phyloP scores from a whole-genome alignment of 495 filamentous ascomycete genomes.

The Cercophora sp. region DNA sequence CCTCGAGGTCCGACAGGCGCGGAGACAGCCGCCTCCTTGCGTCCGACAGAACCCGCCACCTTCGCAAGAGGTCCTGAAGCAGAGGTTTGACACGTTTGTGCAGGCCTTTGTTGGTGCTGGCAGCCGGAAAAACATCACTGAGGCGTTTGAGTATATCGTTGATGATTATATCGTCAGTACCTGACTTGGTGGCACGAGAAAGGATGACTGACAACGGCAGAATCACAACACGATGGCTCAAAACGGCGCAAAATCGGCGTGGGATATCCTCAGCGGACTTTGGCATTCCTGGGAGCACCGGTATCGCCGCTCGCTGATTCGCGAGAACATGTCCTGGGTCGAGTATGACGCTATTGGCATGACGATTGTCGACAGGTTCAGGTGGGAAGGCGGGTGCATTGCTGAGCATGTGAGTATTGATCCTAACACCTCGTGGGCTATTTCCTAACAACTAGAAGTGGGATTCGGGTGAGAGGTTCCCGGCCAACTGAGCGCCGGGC shows the following conservation, averaged over 20 bases:
- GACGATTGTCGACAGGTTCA: slow-evolving; percentile 34
- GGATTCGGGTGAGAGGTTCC: background rate
- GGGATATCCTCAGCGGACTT: slow-evolving; percentile 32
- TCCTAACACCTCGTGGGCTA: background rate
- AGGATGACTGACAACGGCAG: slow-evolving; percentile 14
- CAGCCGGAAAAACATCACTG: slow-evolving; percentile 31
- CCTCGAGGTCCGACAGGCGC: background rate
- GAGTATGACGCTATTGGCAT: slow-evolving; percentile 27
- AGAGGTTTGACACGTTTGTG: slow-evolving; percentile 30
- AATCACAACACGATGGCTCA: slow-evolving; percentile 38
- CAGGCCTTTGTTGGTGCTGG: slow-evolving; percentile 29
- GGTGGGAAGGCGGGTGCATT: slow-evolving; percentile 40
- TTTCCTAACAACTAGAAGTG: background rate
- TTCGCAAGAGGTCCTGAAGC: slow-evolving; percentile 20
- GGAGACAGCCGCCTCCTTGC: slow-evolving; percentile 7
- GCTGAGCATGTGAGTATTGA: slow-evolving; percentile 37
- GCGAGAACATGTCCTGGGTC: slow-evolving; percentile 33
- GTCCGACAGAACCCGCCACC: slow-evolving; percentile 18
- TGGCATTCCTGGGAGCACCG: slow-evolving; percentile 27
- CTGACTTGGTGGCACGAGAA: background rate
- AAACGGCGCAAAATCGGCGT: slow-evolving; percentile 35
- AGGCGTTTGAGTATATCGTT: slow-evolving; percentile 35
- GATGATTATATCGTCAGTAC: slow-evolving; percentile 34
- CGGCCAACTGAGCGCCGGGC: too few species aligned
- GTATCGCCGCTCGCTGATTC: slow-evolving; percentile 27